Conservation (phyloP, 768 basidiomycete genomes). For the Pleurotus giganteus region DNA sequence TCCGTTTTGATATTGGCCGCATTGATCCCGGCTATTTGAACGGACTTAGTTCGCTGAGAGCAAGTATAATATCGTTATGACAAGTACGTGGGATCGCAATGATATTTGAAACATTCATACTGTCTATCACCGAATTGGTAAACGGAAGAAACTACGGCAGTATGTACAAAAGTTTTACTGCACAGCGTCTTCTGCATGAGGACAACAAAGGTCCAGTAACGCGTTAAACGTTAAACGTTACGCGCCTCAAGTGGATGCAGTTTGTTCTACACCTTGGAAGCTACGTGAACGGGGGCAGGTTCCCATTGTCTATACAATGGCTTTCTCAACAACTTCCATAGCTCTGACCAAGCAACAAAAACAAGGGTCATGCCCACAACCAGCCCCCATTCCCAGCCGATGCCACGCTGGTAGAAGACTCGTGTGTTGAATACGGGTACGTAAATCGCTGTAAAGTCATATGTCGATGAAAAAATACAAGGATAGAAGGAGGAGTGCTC, state of each 20-base stretch:
- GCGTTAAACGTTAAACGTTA: background rate
- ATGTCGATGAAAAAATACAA: background rate
- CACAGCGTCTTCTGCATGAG: too few species aligned
- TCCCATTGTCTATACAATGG: conserved; percentile 28
- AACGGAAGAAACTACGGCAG: too few species aligned
- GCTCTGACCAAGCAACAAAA: conserved; percentile 34
- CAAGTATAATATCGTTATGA: too few species aligned
- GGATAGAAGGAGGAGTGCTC: conserved; percentile 15
- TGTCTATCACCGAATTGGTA: too few species aligned
- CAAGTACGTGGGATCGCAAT: too few species aligned
- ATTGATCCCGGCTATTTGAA: too few species aligned
- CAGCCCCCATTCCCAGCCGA: conserved; percentile 40
- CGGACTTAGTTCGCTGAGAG: too few species aligned
- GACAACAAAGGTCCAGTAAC: background rate
- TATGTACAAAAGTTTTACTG: too few species aligned
- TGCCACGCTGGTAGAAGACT: conserved; percentile 36
- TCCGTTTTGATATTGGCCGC: too few species aligned
- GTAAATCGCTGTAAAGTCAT: conserved; percentile 28
- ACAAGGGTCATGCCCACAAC: conserved; percentile 33
- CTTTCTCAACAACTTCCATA: conserved; percentile 34
- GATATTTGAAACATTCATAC: too few species aligned
- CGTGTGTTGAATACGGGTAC: conserved; percentile 33
- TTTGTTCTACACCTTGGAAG: background rate
- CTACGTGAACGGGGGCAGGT: conserved; percentile 1
- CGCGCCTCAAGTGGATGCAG: background rate